Conservation (phyloP, 164 flowering plant genomes). For the Tinospora cordifolia region DNA sequence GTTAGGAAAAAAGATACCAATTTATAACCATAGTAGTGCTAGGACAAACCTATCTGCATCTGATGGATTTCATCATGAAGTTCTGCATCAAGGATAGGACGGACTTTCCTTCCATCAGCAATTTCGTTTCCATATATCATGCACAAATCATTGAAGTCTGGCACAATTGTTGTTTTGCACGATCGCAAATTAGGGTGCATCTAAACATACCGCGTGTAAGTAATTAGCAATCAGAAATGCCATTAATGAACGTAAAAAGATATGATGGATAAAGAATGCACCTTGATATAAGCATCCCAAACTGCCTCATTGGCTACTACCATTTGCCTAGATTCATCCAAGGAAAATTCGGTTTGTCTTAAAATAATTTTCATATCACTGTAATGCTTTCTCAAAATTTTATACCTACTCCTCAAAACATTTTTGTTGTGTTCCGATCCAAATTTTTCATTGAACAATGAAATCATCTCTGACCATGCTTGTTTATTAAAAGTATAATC, state of each 20-base stretch:
- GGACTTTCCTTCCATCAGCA: constrained; percentile 9
- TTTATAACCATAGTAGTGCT: not conserved
- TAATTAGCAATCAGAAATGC: not conserved
- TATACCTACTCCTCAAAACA: constrained; percentile 50
- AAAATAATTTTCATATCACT: constrained; percentile 30
- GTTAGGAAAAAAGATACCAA: not conserved
- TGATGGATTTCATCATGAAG: not conserved
- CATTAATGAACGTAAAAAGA: not conserved
- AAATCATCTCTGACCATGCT: constrained; percentile 56
- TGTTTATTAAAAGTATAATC: constrained; percentile 42
- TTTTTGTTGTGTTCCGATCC: constrained; percentile 46
- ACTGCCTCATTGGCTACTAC: constrained; percentile 37
- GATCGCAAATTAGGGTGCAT: constrained; percentile 17
- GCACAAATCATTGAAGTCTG: constrained; percentile 18
- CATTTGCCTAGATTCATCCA: constrained; percentile 46
- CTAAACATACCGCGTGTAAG: constrained; percentile 10
- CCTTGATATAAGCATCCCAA: constrained; percentile 60
- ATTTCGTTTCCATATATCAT: constrained; percentile 12
- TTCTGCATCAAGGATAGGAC: constrained; percentile 6
- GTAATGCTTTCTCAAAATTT: constrained; percentile 45
- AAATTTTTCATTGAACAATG: constrained; percentile 41
- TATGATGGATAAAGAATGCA: constrained; percentile 11
- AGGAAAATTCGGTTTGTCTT: constrained; percentile 40
- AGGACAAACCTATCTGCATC: constrained; percentile 6
- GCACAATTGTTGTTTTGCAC: constrained; percentile 12